Evolutionary conservation across 2,329 filamentous ascomycete species (phyloP), one percentile per base, ranked within the genome.

Genomic region (Plectosphaerella plurivora): DNA sequence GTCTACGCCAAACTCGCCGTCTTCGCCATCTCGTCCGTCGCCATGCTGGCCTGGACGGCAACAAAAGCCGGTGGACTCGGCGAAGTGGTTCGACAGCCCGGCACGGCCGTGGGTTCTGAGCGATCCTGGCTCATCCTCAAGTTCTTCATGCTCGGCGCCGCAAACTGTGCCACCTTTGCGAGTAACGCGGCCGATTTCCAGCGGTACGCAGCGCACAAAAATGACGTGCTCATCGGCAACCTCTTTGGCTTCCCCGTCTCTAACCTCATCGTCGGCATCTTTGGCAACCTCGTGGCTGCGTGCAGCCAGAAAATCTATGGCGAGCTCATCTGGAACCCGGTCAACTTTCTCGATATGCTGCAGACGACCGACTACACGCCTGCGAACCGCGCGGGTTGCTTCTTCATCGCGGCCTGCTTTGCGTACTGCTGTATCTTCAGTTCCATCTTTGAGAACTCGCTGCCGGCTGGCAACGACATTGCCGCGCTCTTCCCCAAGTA

Each of bases 61-160:
- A 84, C 89, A 33, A 83, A 88, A 25, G 91, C 92, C 25, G 82
- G 91, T 44, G 92, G 91, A 1, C 79, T 92, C 52, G 54, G 64
- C 48, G 49, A 62, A 11, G 59, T 69, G 35, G 79, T 96, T n/a
- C 77, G 84, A 51, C 87, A 93, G 65, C 73, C 79, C 0, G 79
- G 81, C 45, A 82, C 73, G 6, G 70, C 83, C 6, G 71, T 82
- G 5, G 71, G 72, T 1, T 58, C 62, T 5, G 61, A 61, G 45
- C 65, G 68, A 37, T 58, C 61, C 7, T 73, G 71, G 68, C 58
- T 73, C 28, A 59, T 72, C 5, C 57, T 68, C 36, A 65, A 65
- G 20, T 71, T 71, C 60, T 55, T 73, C 48, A 61, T 68, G 24
- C 59, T 73, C 11, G 66, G 66, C 44, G 58, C 66, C 15, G 63